phyloP scores from a whole-genome alignment of 176 grass and related monocot genomes.

The Poa pratensis region DNA sequence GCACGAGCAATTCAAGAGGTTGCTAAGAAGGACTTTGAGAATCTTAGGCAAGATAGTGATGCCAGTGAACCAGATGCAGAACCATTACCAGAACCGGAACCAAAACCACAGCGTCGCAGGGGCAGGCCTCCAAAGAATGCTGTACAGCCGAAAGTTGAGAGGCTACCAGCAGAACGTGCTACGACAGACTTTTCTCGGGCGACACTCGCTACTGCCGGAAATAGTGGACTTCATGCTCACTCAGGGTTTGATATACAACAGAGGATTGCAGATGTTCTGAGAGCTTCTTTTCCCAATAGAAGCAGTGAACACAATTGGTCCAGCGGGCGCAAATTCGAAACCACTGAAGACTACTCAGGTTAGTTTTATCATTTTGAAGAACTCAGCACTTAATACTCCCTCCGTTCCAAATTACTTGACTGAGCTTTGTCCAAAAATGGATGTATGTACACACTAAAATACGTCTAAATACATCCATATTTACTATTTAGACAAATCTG shows the following conservation, averaged over 20 bases:
- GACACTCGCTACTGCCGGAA: constrained; percentile 55
- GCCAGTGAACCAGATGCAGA: constrained; percentile 73
- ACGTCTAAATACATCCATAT: too few species aligned
- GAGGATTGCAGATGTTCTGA: constrained; percentile 55
- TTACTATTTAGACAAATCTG: too few species aligned
- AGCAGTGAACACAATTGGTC: constrained; percentile 61
- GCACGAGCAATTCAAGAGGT: constrained; percentile 93
- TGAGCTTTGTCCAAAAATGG: too few species aligned
- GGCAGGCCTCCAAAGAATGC: constrained; percentile 79
- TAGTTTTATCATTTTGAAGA: constrained; percentile 28
- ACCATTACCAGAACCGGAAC: constrained; percentile 56
- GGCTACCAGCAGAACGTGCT: constrained; percentile 58
- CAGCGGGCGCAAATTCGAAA: constrained; percentile 52
- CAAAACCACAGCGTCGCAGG: constrained; percentile 70
- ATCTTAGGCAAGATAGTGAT: constrained; percentile 95
- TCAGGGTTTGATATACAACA: constrained; percentile 52
- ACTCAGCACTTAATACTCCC: constrained; percentile 1
- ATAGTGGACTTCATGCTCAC: constrained; percentile 45
- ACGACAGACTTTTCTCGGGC: constrained; percentile 56
- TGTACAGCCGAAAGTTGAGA: constrained; percentile 64
- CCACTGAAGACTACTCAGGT: constrained; percentile 79
- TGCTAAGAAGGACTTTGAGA: constrained; percentile 96
- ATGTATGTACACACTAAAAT: too few species aligned
- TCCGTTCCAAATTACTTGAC: too few species aligned
- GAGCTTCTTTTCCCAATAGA: constrained; percentile 61